Evolutionary conservation across 129 eudicot genomes (phyloP).

Genomic region (Heracleum sosnowskyi): DNA sequence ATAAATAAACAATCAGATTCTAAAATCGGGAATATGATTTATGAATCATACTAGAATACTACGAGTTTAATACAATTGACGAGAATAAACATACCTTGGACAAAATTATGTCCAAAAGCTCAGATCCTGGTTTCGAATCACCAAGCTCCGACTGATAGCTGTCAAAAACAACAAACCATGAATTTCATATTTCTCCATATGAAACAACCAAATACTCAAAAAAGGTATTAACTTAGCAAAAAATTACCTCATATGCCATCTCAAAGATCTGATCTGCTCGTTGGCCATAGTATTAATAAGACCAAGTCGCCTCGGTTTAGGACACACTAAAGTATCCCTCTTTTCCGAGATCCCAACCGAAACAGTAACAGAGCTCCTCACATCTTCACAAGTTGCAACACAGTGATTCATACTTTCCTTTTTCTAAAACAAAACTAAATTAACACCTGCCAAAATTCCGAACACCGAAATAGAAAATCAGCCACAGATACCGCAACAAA

Average conservation of each 20-base stretch:
- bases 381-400: conserved; percentile 35
- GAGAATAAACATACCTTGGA: conserved; percentile 38
- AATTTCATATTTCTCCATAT: too few species aligned
- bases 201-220: neutral
- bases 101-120: conserved; percentile 82
- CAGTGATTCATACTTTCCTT: conserved; percentile 26
- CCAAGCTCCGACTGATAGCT: conserved; percentile 67
- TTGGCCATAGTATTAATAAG: conserved; percentile 1
- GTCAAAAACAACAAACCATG: neutral
- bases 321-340: conserved; percentile 40
- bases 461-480: neutral
- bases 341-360: conserved; percentile 21
- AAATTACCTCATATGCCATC: conserved; percentile 66
- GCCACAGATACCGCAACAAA: neutral
- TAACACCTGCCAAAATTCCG: conserved; percentile 1
- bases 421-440: neutral
- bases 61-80: neutral
- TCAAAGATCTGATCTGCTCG: conserved; percentile 25
- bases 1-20: neutral
- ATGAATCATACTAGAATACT: neutral
- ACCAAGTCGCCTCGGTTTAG: conserved; percentile 44
- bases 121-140: conserved; percentile 80
- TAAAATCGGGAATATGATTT: neutral
- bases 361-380: conserved; percentile 23
- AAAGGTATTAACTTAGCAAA: neutral